These are phyloP conservation scores for Cyclotella baltica DNA, from an alignment of 108 stramenopile species.

Conservation along the genomic window DNA sequence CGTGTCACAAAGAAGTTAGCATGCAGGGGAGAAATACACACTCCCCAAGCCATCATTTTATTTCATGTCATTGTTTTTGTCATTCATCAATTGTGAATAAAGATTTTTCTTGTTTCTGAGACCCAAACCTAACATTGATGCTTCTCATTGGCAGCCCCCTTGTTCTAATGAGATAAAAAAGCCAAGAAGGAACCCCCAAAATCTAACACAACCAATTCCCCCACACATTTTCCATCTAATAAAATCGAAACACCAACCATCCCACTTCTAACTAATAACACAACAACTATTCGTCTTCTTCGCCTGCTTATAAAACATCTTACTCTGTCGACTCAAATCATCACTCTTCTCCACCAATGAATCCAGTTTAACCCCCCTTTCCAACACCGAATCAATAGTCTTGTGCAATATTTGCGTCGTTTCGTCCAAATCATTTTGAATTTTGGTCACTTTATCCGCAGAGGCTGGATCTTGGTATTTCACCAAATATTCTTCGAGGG, in stretches of 20 bases:
- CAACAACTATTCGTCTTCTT: conserved; percentile 99
- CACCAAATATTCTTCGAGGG: conserved; percentile 73
- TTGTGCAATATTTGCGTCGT: conserved; percentile 98
- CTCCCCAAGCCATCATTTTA: no score
- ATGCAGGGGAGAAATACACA: no score
- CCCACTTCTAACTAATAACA: conserved; percentile 74
- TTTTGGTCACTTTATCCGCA: conserved; percentile 98
- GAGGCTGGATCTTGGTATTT: conserved; percentile 94
- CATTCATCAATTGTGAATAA: no score
- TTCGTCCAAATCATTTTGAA: conserved; percentile 99
- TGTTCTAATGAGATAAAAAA: no score
- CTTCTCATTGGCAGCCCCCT: no score
- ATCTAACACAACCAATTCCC: not conserved
- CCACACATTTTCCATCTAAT: no score
- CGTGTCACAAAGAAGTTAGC: no score
- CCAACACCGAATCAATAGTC: conserved; percentile 98
- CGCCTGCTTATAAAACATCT: conserved; percentile 99
- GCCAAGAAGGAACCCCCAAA: not conserved
- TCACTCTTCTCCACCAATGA: conserved; percentile 95
- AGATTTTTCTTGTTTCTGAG: no score
- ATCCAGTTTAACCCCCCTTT: conserved; percentile 97
- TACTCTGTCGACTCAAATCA: conserved; percentile 96
- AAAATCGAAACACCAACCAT: no score
- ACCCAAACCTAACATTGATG: no score
- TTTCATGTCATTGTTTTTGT: no score